A percentile compares a stretch with the other conserved stretches of the same genome.
Conservation (phyloP, 495 filamentous ascomycete genomes). For the Xylaria flabelliformis region DNA sequence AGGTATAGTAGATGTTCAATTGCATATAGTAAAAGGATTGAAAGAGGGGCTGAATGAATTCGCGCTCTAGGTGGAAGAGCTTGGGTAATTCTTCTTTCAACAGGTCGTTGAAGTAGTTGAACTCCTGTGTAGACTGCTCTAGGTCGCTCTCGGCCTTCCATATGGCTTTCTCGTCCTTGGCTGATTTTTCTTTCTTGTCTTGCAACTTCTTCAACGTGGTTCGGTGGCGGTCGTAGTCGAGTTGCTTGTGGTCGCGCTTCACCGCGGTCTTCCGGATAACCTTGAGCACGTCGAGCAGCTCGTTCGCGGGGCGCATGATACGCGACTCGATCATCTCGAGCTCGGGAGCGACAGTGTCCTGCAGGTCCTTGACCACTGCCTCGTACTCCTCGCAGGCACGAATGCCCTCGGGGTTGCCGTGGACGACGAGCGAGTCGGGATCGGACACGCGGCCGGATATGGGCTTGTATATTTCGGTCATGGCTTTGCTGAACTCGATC, state of each 20-base stretch:
- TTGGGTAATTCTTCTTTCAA: slow-evolving; percentile 95
- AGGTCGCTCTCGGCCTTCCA: slow-evolving; percentile 95
- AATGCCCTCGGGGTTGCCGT: slow-evolving; percentile 95
- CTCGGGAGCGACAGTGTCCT: slow-evolving; percentile 86
- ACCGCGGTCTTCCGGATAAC: slow-evolving; percentile 83
- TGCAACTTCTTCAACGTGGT: slow-evolving; percentile 88
- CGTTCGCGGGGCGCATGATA: slow-evolving; percentile 91
- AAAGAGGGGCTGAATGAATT: slow-evolving; percentile 97
- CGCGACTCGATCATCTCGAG: slow-evolving; percentile 96
- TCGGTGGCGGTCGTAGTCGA: slow-evolving; percentile 91
- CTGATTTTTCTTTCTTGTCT: slow-evolving; percentile 94
- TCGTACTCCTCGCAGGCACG: slow-evolving; percentile 97
- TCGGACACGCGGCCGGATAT: slow-evolving; percentile 96
- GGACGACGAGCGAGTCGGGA: slow-evolving; percentile 76
- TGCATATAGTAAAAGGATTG: slow-evolving; percentile 99
- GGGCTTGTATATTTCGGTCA: slow-evolving; percentile 96
- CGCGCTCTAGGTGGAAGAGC: slow-evolving; percentile 88
- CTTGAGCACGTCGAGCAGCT: slow-evolving; percentile 94
- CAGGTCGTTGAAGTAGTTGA: slow-evolving; percentile 94
- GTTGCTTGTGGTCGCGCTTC: slow-evolving; percentile 96
- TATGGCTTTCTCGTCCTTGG: slow-evolving; percentile 96
- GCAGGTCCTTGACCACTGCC: slow-evolving; percentile 85
- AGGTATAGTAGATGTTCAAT: slow-evolving; percentile 98
- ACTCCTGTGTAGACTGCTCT: slow-evolving; percentile 92
- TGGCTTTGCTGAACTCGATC: slow-evolving; percentile 96